These are phyloP conservation scores for Amanita molliuscula DNA, from an alignment of 768 basidiomycete species.

Conservation along the genomic window DNA sequence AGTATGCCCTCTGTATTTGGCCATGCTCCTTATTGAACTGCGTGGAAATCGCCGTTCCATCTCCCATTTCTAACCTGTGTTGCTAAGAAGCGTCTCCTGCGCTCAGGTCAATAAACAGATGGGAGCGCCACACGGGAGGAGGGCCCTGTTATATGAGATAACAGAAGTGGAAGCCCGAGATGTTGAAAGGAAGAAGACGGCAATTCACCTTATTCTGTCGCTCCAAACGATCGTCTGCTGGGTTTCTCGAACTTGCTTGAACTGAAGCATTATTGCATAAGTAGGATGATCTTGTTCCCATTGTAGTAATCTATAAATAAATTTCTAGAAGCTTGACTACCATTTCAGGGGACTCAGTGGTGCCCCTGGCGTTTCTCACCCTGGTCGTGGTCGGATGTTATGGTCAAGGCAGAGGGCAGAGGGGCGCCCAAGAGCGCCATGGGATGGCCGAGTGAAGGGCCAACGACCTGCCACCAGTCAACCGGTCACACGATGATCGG, in stretches of 20 bases:
- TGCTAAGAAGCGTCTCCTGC: not conserved
- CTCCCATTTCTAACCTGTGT: not conserved
- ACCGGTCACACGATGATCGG: slow-evolving; percentile 1
- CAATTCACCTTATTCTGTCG: not conserved
- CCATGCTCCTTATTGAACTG: not conserved
- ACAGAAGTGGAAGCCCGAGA: not conserved
- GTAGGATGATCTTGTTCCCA: not conserved
- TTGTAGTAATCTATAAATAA: not conserved
- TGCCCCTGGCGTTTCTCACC: too few species aligned
- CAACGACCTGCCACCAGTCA: not conserved
- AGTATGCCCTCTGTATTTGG: not conserved
- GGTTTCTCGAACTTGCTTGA: not conserved
- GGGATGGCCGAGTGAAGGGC: too few species aligned
- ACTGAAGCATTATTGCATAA: too few species aligned
- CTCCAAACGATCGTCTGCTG: not conserved
- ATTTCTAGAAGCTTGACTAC: not conserved
- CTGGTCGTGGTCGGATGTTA: too few species aligned
- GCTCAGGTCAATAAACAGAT: not conserved
- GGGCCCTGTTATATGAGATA: not conserved
- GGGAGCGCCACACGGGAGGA: not conserved
- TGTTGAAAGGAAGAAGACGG: not conserved
- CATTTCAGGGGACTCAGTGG: not conserved
- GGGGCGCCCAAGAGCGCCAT: too few species aligned
- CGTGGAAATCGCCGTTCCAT: not conserved
- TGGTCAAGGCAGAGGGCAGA: too few species aligned